Evolutionary conservation across 73 alveolate genomes (phyloP).

Genomic region (Paramecium tetraurelia): DNA sequence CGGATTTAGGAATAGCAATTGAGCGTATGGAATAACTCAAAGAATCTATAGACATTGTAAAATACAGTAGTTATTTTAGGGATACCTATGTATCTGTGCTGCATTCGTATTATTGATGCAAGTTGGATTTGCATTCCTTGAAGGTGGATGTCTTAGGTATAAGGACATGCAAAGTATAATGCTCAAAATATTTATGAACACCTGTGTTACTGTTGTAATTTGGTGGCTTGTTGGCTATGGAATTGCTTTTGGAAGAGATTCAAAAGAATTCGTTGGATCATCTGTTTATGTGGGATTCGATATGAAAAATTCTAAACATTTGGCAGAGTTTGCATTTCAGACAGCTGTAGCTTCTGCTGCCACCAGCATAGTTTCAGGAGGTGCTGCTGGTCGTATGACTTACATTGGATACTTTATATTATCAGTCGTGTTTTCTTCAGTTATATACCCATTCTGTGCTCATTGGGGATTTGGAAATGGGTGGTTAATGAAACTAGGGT

Average conservation of each 20-base stretch:
- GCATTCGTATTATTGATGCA: slow-evolving; percentile 39
- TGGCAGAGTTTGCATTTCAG: slow-evolving; percentile 41
- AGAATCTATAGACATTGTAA: slow-evolving; percentile 31
- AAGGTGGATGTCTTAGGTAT: slow-evolving; percentile 44
- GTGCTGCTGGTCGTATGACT: slow-evolving; percentile 50
- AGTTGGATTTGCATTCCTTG: slow-evolving; percentile 46
- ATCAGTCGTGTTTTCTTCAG: not conserved
- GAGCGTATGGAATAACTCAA: not conserved
- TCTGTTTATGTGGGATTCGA: not conserved
- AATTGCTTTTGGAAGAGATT: slow-evolving; percentile 30
- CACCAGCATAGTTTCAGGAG: slow-evolving; percentile 37
- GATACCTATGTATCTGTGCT: not conserved
- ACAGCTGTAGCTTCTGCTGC: slow-evolving; percentile 48
- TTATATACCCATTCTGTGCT: slow-evolving; percentile 48
- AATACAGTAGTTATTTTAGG: not conserved
- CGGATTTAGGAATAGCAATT: not conserved
- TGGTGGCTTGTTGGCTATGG: slow-evolving; percentile 55
- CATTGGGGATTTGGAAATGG: slow-evolving; percentile 55
- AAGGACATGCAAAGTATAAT: slow-evolving; percentile 51
- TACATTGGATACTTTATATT: not conserved
- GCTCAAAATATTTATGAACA: slow-evolving; percentile 40
- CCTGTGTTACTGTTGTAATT: slow-evolving; percentile 3
- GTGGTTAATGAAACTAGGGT: slow-evolving; percentile 34
- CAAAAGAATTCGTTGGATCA: slow-evolving; percentile 23
- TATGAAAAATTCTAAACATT: slow-evolving; percentile 11